Base-by-base conservation (phyloP, 306 rosid species). In the Prunus mongolica region DNA sequence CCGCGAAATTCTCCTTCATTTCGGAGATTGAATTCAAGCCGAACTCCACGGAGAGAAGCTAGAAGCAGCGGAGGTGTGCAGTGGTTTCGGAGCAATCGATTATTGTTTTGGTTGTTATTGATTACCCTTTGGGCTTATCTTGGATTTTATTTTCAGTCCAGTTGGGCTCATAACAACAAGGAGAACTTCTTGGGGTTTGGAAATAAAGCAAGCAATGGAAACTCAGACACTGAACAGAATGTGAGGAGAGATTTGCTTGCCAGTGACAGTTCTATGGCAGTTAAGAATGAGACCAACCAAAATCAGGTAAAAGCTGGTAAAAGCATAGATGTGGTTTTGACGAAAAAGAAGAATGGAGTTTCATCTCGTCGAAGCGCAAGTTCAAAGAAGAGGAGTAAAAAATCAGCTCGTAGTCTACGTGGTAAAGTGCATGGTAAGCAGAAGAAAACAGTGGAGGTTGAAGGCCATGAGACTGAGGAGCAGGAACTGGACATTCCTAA, bases 111-210 rank as follows among this genome's bases (percentile, higher is more conserved):
- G 96, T 74, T 93, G 81, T 63, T 93, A 60, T 65, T 93, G 79
- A 91, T 93, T 81, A 91, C 96, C 76, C 90, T 93, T 30, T 93
- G 98, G 98, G 84, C 97, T 34, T 93, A 93, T 82, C 89, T 93
- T 83, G 97, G 90, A 46, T 90, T 91, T 79, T 88, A 80, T 76
- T 91, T 90, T 83, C 98, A 88, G 79, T 91, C 98, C 16, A 83
- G 86, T 85, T 93, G 98, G 97, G 94, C 90, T 57, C 86, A 90
- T 61, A 86, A 83, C 70, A 88, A 90, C 54, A 83, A 84, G 46
- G 89, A 81, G 1, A 86, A 83, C 28, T 82, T 87, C 86, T 79
- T 87, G 76, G 91, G 86, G 24, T 90, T 88, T 82, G 90, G 83
- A 75, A 86, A 83, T 22, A 84, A 87, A 69, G 83, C 77, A 7